These are phyloP conservation scores for Rugosomyces carneus DNA, from an alignment of 1,284 basidiomycete species.

Conservation along the genomic window DNA sequence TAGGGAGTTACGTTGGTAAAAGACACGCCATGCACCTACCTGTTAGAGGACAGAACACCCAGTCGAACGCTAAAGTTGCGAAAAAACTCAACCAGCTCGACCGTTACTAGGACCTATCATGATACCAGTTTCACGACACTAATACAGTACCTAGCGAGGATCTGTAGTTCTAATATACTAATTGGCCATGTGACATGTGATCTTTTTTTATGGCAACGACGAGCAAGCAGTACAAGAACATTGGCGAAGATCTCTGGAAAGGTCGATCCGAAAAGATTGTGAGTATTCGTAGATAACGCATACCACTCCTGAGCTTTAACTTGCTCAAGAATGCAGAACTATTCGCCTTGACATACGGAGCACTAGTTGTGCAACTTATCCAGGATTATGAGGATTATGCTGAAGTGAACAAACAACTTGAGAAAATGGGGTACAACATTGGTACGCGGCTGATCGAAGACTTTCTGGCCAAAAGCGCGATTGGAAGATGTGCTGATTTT, in stretches of 20 bases:
- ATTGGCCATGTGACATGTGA: constrained; percentile 14
- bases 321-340: constrained; percentile 93
- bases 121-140: too few relatives aligned
- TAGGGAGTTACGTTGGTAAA: constrained; percentile 83
- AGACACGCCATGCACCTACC: constrained; percentile 86
- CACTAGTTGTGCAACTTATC: constrained; percentile 95
- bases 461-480: constrained; percentile 85
- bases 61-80: constrained; percentile 81
- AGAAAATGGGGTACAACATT: constrained; percentile 98
- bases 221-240: constrained; percentile 76
- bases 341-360: constrained; percentile 96
- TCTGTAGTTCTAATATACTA: neutral
- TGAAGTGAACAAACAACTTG: constrained; percentile 82
- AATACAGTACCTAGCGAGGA: too few relatives aligned
- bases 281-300: constrained; percentile 22
- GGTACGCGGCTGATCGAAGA: constrained; percentile 96
- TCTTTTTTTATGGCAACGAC: constrained; percentile 51
- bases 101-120: constrained; percentile 20
- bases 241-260: constrained; percentile 92
- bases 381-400: constrained; percentile 98
- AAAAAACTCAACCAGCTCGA: constrained; percentile 69
- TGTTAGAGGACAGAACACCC: constrained; percentile 86
- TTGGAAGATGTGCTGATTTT: constrained; percentile 88
- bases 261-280: constrained; percentile 86
- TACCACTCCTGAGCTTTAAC: constrained; percentile 18